Base-by-base conservation (phyloP, 108 stramenopile species). In the Parmales sp. region DNA sequence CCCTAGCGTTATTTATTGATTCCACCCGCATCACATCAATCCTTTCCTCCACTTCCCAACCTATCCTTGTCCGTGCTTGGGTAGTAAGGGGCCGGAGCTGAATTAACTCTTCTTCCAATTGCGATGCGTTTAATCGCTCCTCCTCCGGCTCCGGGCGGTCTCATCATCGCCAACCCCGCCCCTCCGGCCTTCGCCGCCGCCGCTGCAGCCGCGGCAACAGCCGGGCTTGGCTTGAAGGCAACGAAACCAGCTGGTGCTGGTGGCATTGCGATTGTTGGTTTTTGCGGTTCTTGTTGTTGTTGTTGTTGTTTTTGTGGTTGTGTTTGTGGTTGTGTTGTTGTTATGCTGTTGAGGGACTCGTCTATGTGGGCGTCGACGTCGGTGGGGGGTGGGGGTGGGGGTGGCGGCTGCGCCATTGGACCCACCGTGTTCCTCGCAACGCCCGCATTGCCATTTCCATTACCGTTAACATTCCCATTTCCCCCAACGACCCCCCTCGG, bases 401-500 rank as follows among this genome's bases (percentile, higher is more conserved):
- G n/a, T n/a, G n/a, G n/a, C n/a, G 5, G 31, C 54, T 5, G 36
- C 54, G 28, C 31, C 54, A 31, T 60, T 60, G 28, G 54, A 31
- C 13, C 5, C 26, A 20, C 18, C 26, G 28, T 2, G 16, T 11
- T 60, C 7, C 3, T 20, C 54, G 28, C 2, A 31, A 26, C 25
- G n/a, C 29, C 22, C 8, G 28, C 48, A 23, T 31, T n/a, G 9
- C 18, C 29, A 9, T n/a, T n/a, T n/a, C n/a, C n/a, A n/a, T n/a
- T n/a, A n/a, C n/a, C n/a, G n/a, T n/a, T n/a, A n/a, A n/a, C n/a
- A n/a, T n/a, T 7, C 5, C 11, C 39, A 38, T 20, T 80, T 78
- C n/a, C 92, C 89, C 48, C 88, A n/a, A n/a, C n/a, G n/a, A n/a
- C 77, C 72, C 90, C 90, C 6, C 87, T 85, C 8, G 83, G 83